A percentile compares a stretch with the other conserved stretches of the same genome.
Evolutionary conservation across 1,284 basidiomycete genomes (phyloP).

Genomic region (Rhodofomes roseus): DNA sequence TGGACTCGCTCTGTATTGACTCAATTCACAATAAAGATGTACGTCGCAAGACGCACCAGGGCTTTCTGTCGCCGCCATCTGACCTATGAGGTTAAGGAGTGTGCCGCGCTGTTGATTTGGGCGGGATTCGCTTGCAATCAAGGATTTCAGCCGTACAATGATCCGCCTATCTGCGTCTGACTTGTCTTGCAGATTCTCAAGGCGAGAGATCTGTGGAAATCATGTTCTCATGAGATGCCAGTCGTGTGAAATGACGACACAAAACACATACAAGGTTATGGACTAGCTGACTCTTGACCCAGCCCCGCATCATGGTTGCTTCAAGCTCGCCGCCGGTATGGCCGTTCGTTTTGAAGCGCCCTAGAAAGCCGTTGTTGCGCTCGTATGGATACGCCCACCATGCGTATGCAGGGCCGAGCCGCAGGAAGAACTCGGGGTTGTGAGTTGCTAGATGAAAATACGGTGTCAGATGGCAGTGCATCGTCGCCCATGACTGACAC

Average conservation of each 20-base stretch:
- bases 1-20: no score
- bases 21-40: no score
- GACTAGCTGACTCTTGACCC: conserved; percentile 8
- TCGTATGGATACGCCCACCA: conserved; percentile 13
- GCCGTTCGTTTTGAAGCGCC: conserved; percentile 3
- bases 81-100: not conserved
- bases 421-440: not conserved
- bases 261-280: conserved; percentile 7
- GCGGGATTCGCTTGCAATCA: not conserved
- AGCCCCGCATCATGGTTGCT: conserved; percentile 11
- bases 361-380: conserved; percentile 11
- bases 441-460: conserved; percentile 19
- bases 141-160: not conserved
- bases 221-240: no score
- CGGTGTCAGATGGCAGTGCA: conserved; percentile 22
- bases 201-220: no score
- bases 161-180: no score
- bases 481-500: conserved; percentile 20
- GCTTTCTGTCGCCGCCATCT: not conserved
- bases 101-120: not conserved
- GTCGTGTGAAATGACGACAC: not conserved
- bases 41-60: no score
- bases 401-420: conserved; percentile 5
- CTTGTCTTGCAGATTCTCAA: no score
- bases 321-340: conserved; percentile 10